These are phyloP conservation scores for Ceratocystis cubensis DNA, from an alignment of 2,329 filamentous ascomycete genomes.

Conservation along the genomic window DNA sequence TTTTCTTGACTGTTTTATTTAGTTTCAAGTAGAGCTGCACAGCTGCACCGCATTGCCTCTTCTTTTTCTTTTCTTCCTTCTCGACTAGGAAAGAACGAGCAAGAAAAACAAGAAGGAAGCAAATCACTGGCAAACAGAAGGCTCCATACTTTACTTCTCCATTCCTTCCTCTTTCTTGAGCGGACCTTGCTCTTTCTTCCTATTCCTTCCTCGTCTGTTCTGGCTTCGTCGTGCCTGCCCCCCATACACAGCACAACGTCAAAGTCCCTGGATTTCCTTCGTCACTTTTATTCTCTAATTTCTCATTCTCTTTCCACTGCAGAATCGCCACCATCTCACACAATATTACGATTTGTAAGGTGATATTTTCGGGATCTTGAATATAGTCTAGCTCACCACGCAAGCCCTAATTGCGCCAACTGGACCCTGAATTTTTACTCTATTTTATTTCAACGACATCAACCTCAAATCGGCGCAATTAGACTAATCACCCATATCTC, in stretches of 20 bases:
- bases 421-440: slow-evolving; percentile 1
- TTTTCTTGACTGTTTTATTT: slow-evolving; percentile 1
- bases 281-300: not conserved
- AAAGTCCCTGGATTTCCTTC: slow-evolving; percentile 1
- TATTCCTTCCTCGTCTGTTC: not conserved
- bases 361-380: not conserved
- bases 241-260: slow-evolving; percentile 3
- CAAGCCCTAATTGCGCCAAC: not conserved
- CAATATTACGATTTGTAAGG: not conserved
- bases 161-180: slow-evolving; percentile 8
- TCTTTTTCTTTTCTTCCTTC: not conserved
- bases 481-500: no score
- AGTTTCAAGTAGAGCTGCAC: slow-evolving; percentile 9
- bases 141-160: slow-evolving; percentile 8
- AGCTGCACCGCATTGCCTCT: not conserved
- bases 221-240: not conserved
- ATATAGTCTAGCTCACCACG: not conserved
- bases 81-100: not conserved
- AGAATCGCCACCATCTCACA: no score
- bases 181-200: not conserved
- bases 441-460: not conserved
- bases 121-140: not conserved
- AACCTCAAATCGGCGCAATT: slow-evolving; percentile 9
- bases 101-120: not conserved
- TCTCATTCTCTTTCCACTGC: not conserved